phyloP scores from a whole-genome alignment of 108 stramenopile species.

The Mediolabrus comicus region DNA sequence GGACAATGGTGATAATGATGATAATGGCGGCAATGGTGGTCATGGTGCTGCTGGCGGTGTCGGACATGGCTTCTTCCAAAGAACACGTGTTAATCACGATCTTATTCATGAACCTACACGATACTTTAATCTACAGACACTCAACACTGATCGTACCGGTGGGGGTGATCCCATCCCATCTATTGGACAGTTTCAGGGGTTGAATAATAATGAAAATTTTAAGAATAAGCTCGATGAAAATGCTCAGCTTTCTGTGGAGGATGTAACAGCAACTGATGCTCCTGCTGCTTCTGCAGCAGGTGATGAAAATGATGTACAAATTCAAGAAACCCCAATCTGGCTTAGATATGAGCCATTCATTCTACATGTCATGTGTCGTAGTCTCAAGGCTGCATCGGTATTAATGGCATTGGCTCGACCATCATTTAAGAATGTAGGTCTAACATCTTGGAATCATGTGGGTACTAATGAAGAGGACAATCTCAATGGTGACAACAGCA shows the following conservation, averaged over 20 bases:
- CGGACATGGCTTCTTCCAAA: conserved; percentile 46
- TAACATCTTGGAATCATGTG: conserved; percentile 67
- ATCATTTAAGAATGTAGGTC: conserved; percentile 86
- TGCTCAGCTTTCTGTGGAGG: neutral
- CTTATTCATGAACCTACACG: conserved; percentile 54
- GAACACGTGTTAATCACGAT: conserved; percentile 80
- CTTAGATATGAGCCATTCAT: conserved; percentile 88
- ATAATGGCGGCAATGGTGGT: neutral
- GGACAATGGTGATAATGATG: neutral
- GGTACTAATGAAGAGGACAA: neutral
- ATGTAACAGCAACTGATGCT: neutral
- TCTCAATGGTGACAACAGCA: neutral
- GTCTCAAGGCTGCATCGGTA: conserved; percentile 62
- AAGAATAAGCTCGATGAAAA: conserved; percentile 11
- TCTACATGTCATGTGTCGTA: conserved; percentile 82
- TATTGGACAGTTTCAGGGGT: conserved; percentile 77
- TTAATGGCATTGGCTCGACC: conserved; percentile 82
- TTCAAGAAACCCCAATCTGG: conserved; percentile 50
- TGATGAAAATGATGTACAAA: neutral
- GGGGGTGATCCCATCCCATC: conserved; percentile 79
- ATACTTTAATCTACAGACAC: conserved; percentile 73
- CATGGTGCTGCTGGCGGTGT: neutral
- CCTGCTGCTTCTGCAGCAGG: neutral
- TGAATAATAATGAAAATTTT: conserved; percentile 23
- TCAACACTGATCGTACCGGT: conserved; percentile 62